Percentiles rank a stretch among this genome's conserved stretches.
phyloP scores from a whole-genome alignment of 805 yeast species.

The Starmerella scarabaei region DNA sequence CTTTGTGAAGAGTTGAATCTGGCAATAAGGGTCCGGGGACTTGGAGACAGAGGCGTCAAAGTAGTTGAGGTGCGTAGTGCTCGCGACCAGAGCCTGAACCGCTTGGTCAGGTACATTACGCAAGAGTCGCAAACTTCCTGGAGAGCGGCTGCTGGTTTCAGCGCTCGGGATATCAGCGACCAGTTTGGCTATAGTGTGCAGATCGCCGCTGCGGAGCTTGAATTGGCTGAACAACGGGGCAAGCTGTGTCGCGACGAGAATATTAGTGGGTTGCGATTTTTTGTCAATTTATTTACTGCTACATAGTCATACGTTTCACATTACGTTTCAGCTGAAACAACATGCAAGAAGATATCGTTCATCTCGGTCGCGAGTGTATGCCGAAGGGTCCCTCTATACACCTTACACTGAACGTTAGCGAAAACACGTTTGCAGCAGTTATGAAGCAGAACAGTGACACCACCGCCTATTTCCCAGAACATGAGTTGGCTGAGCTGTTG shows the following conservation, averaged over 20 bases:
- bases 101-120: slow-evolving; percentile 17
- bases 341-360: too few relatives aligned
- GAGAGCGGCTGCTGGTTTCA: slow-evolving; percentile 25
- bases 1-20: slow-evolving; percentile 44
- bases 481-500: too few relatives aligned
- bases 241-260: slow-evolving; percentile 53
- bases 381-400: too few relatives aligned
- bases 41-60: slow-evolving; percentile 29
- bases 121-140: slow-evolving; percentile 11
- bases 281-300: slow-evolving; percentile 33
- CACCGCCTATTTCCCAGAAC: too few relatives aligned
- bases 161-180: slow-evolving; percentile 33
- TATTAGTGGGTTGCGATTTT: slow-evolving; percentile 53
- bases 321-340: too few relatives aligned
- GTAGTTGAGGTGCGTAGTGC: slow-evolving; percentile 25
- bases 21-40: slow-evolving; percentile 38
- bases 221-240: slow-evolving; percentile 45
- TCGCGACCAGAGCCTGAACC: slow-evolving; percentile 11
- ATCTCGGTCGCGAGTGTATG: too few relatives aligned
- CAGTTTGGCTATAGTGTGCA: slow-evolving; percentile 53
- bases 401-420: too few relatives aligned
- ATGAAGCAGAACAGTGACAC: too few relatives aligned
- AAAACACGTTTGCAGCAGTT: too few relatives aligned
- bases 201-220: slow-evolving; percentile 52
- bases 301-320: too few relatives aligned